These are phyloP conservation scores for Viola odorata DNA, from an alignment of 345 rosid species.

Conservation along the genomic window DNA sequence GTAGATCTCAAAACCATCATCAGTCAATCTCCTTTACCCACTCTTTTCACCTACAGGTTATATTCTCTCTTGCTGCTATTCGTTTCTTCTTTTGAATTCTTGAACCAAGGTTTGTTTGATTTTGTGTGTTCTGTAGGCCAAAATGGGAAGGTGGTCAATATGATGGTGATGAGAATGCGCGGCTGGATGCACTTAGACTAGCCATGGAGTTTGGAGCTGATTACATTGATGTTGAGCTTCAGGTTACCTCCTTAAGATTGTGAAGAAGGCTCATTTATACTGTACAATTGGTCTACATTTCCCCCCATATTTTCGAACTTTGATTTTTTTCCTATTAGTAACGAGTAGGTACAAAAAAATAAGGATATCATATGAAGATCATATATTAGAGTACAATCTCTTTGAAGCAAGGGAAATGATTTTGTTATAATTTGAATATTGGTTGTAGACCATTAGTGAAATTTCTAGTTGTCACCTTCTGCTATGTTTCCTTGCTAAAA, in stretches of 20 bases:
- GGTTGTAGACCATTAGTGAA: too few species aligned
- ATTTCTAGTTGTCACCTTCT: too few species aligned
- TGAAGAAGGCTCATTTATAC: too few species aligned
- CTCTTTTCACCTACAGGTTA: slow-evolving; percentile 88
- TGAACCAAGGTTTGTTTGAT: background rate
- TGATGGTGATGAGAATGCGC: slow-evolving; percentile 69
- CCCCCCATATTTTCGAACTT: too few species aligned
- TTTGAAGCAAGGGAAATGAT: background rate
- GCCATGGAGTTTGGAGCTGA: slow-evolving; percentile 97
- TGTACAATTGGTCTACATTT: too few species aligned
- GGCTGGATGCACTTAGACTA: slow-evolving; percentile 57
- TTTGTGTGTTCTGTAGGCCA: slow-evolving; percentile 44
- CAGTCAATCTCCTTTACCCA: slow-evolving; percentile 56
- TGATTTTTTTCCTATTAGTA: too few species aligned
- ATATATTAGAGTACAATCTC: too few species aligned
- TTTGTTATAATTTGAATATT: background rate
- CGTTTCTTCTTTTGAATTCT: background rate
- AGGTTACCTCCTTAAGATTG: slow-evolving; percentile 37
- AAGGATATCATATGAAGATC: too few species aligned
- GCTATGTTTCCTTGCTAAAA: too few species aligned
- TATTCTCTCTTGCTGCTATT: background rate
- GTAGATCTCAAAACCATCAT: slow-evolving; percentile 48
- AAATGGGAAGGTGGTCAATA: slow-evolving; percentile 94
- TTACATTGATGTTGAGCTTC: slow-evolving; percentile 88
- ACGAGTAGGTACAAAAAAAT: too few species aligned